Evolutionary conservation across 805 yeast genomes (phyloP).

Genomic region (Schwanniomyces vanrijiae): DNA sequence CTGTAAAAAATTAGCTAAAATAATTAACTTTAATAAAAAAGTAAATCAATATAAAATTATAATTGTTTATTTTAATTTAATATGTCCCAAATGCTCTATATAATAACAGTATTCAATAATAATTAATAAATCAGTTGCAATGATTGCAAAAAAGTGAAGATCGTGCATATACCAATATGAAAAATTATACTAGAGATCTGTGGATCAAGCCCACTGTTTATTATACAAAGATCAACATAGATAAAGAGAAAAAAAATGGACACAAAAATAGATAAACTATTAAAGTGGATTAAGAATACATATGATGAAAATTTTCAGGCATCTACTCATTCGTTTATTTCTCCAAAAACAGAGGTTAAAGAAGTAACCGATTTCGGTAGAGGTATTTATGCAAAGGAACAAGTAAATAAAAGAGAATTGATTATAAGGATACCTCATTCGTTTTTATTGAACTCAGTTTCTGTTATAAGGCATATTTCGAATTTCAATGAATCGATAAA

Average conservation of each 20-base stretch:
- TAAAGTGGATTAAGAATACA: constrained; percentile 30
- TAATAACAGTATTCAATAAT: too few species aligned
- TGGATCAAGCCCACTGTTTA: neutral
- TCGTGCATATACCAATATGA: neutral
- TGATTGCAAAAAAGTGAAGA: neutral
- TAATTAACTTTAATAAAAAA: too few species aligned
- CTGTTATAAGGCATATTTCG: constrained; percentile 44
- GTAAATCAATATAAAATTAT: too few species aligned
- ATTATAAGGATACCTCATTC: constrained; percentile 59
- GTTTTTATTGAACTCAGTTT: constrained; percentile 57
- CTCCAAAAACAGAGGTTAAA: constrained; percentile 40
- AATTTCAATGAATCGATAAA: constrained; percentile 41
- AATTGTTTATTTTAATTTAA: too few species aligned
- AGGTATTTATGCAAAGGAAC: constrained; percentile 50
- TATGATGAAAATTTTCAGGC: constrained; percentile 19
- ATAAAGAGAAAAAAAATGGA: constrained; percentile 4
- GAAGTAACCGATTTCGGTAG: constrained; percentile 53
- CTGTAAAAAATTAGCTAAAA: too few species aligned
- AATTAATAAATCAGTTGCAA: neutral
- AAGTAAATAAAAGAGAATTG: constrained; percentile 40
- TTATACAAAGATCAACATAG: neutral
- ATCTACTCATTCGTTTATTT: constrained; percentile 28
- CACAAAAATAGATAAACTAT: constrained; percentile 14
- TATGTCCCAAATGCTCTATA: too few species aligned
- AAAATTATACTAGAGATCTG: neutral